Percentiles rank a stretch among this genome's conserved stretches.
phyloP scores from a whole-genome alignment of 345 rosid species.

The Eutrema yunnanense region DNA sequence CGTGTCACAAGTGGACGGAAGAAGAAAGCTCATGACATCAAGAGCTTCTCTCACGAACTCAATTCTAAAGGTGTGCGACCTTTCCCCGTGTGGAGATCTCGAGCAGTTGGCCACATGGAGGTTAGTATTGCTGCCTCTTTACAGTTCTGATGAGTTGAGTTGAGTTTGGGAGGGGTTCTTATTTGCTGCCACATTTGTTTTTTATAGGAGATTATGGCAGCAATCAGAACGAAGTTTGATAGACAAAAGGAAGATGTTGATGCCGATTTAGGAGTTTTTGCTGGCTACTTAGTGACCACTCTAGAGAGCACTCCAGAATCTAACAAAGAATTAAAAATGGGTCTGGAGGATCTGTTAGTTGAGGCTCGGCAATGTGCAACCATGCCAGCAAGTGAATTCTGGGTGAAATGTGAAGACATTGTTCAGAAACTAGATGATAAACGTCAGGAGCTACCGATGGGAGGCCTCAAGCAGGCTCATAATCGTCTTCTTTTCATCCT shows the following conservation, averaged over 20 bases:
- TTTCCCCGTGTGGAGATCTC: constrained; percentile 83
- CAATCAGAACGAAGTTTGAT: constrained; percentile 76
- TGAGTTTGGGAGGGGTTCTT: not conserved
- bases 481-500: constrained; percentile 91
- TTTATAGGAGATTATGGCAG: constrained; percentile 75
- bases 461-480: constrained; percentile 83
- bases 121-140: constrained; percentile 25
- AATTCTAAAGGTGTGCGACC: constrained; percentile 95
- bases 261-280: constrained; percentile 82
- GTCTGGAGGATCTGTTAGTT: constrained; percentile 82
- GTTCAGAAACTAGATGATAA: constrained; percentile 83
- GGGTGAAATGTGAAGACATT: constrained; percentile 82
- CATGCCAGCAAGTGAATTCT: constrained; percentile 80
- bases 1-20: constrained; percentile 82
- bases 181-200: not conserved
- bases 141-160: not conserved
- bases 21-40: constrained; percentile 72
- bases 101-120: constrained; percentile 91
- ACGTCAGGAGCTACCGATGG: constrained; percentile 91
- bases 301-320: constrained; percentile 59
- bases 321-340: constrained; percentile 65
- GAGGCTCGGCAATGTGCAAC: constrained; percentile 69
- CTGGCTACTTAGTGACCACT: constrained; percentile 78
- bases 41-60: constrained; percentile 97
- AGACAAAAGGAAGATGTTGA: constrained; percentile 88